Evolutionary conservation across 163 green algal genomes (phyloP), one percentile per base, ranked within the genome.

Genomic region (Chlorella variabilis): DNA sequence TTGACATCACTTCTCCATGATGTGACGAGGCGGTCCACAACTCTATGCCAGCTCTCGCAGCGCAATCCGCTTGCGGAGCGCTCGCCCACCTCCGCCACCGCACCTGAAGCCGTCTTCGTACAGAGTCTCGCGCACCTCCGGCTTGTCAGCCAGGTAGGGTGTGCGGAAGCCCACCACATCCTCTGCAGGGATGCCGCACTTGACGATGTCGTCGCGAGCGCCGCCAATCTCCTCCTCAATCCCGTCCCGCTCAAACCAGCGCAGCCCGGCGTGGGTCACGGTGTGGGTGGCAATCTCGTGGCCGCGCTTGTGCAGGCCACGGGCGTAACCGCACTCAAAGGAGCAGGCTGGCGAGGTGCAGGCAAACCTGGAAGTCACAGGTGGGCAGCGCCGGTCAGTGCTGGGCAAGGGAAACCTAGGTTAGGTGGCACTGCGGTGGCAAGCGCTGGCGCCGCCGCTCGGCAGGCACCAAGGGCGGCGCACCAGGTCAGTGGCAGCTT

Each of bases 201-300:
- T 20, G 13, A 39, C 20, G 7, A 51, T 31, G 8, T 73, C 65
- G 11, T 36, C 41, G 1, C 25, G 20, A 1, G 65, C 41, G 23
- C 65, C 65, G 29, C 25, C 20, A 33, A 73, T 56, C 38, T 73
- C 65, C 20, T 73, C 38, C 65, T 73, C 38, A 3, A 73, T 48
- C 1, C 15, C 27, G 3, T 34, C 13, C 11, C 38, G 38, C 2
- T 73, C 65, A 1, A 54, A 3, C 36, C 63, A 71, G 63, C 63
- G 63, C 63, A 58, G 59, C 27, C 38, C 38, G 18, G 65, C 65
- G 38, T 73, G 65, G 38, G 38, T 73, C 18, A 75, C 67, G 25
- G 67, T 75, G 67, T 75, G 67, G 4, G 67, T 42, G 41, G 67
- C 67, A 33, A 77, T n/a, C 70, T 77, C 70, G 48, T 77, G 70